phyloP scores from a whole-genome alignment of 257 asterid genomes.

The Solanum ahanhuiri region DNA sequence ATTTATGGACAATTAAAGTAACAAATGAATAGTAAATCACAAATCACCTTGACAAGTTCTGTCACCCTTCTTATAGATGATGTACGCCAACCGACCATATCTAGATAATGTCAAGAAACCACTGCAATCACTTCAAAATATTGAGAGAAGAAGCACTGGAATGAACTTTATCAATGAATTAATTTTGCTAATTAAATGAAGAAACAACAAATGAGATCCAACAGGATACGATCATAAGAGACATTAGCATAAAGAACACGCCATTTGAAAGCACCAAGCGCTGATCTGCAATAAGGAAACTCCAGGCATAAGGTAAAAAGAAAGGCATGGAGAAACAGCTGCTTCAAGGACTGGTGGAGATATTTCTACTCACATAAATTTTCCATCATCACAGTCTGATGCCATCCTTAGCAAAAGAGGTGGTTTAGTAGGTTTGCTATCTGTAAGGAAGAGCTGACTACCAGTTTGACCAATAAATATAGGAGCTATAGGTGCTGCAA shows the following conservation, averaged over 20 bases:
- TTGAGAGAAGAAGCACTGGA: background rate
- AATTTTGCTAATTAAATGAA: background rate
- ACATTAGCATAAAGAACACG: slow-evolving; percentile 87
- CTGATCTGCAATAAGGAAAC: slow-evolving; percentile 53
- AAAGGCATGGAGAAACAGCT: background rate
- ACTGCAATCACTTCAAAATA: slow-evolving; percentile 8
- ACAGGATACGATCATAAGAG: slow-evolving; percentile 69
- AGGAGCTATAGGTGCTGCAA: slow-evolving; percentile 44
- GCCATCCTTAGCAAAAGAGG: slow-evolving; percentile 84
- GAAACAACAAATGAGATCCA: background rate
- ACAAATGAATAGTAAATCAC: background rate
- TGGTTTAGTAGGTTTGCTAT: slow-evolving; percentile 28
- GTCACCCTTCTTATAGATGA: slow-evolving; percentile 82
- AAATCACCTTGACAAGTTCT: slow-evolving; percentile 67
- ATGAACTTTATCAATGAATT: background rate
- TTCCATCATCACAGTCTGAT: slow-evolving; percentile 75
- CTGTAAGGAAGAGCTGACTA: slow-evolving; percentile 70
- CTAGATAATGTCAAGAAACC: slow-evolving; percentile 44
- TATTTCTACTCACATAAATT: slow-evolving; percentile 52
- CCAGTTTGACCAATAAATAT: slow-evolving; percentile 62
- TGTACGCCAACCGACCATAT: slow-evolving; percentile 99
- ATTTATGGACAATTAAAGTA: background rate
- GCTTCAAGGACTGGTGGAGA: background rate
- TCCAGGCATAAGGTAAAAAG: slow-evolving; percentile 2
- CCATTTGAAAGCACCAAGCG: slow-evolving; percentile 67